Base-by-base conservation (phyloP, 192 early-diverging fungal genomes). In the Chytriomyces sp. region DNA sequence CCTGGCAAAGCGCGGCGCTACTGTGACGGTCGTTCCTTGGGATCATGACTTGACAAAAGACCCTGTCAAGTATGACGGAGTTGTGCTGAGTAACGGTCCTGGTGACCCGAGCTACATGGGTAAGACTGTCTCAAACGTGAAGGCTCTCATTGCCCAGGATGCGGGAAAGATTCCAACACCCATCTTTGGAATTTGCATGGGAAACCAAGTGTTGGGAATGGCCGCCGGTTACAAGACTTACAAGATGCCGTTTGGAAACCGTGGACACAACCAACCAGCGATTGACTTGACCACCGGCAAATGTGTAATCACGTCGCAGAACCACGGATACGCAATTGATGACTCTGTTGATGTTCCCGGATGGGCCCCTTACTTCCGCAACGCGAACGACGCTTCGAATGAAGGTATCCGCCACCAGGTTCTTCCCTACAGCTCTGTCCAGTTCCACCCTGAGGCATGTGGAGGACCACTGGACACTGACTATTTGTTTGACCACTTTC, bases 101-200 rank as follows among this genome's bases (percentile, higher is more conserved):
- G 96, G 96, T 64, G 89, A 91, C 74, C 96, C 96, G 43, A 80
- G 82, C 6, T 81, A 88, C 72, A 90, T 87, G 79, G 84, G 80
- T 48, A 85, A 88, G 67, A 93, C 93, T 16, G 90, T 95, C 46
- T 67, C 83, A 7, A 90, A 93, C 84, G 82, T 98, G 57, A 87
- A 89, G 45, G 84, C 82, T 0, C 86, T 93, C 47, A 82, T 77
- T 50, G 23, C 57, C 5, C 24, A 64, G 26, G 68, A 72, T 45
- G 44, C 16, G 1, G 80, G 87, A 49, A 85, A 87, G 65, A 84
- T 89, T 44, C 88, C 85, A 44, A 85, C 88, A 49, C 96, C 96
- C 47, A 94, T 98, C 73, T 98, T 98, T 80, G 96, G 96, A 69
- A 98, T 98, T 81, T 98, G 96, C 85, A 96, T 98, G 95, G 96